Evolutionary conservation across 306 rosid genomes (phyloP).

Genomic region (Prinsepia uniflora): DNA sequence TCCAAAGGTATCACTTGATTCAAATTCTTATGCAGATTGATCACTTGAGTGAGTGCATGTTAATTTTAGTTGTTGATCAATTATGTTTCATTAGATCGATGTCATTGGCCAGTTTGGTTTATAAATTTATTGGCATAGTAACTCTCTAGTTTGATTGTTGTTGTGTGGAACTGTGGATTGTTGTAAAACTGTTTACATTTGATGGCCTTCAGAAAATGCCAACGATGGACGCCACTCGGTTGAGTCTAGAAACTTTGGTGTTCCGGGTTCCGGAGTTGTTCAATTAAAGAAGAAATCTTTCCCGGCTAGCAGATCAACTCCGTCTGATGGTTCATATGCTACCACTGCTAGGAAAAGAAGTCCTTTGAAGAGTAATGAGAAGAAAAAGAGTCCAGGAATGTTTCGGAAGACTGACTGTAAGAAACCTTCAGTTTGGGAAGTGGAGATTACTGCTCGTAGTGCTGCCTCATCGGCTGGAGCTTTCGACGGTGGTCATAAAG

Average conservation of each 20-base stretch:
- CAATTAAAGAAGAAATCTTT: slow-evolving; percentile 44
- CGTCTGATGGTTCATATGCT: slow-evolving; percentile 53
- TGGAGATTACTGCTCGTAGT: slow-evolving; percentile 37
- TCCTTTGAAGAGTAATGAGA: slow-evolving; percentile 35
- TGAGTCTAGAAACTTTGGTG: slow-evolving; percentile 44
- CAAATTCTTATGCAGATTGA: slow-evolving; percentile 7
- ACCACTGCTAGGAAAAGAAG: slow-evolving; percentile 52
- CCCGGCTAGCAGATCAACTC: slow-evolving; percentile 41
- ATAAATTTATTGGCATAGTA: background rate
- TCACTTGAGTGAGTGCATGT: background rate
- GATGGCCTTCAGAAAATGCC: slow-evolving; percentile 47
- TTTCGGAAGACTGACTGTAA: slow-evolving; percentile 43
- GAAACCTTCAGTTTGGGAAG: slow-evolving; percentile 49
- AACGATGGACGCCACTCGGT: slow-evolving; percentile 53
- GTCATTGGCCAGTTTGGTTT: background rate
- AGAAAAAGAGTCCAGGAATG: slow-evolving; percentile 37
- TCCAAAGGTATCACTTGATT: slow-evolving; percentile 54
- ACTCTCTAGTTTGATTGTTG: background rate
- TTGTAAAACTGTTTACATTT: background rate
- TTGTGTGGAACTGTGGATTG: no score
- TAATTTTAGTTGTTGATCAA: no score
- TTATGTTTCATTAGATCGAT: background rate
- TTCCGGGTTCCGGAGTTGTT: slow-evolving; percentile 42
- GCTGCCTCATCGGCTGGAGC: slow-evolving; percentile 30
- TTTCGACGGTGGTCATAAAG: slow-evolving; percentile 35